Base-by-base conservation (phyloP, 768 basidiomycete genomes). In the Hydnomerulius pinastri region DNA sequence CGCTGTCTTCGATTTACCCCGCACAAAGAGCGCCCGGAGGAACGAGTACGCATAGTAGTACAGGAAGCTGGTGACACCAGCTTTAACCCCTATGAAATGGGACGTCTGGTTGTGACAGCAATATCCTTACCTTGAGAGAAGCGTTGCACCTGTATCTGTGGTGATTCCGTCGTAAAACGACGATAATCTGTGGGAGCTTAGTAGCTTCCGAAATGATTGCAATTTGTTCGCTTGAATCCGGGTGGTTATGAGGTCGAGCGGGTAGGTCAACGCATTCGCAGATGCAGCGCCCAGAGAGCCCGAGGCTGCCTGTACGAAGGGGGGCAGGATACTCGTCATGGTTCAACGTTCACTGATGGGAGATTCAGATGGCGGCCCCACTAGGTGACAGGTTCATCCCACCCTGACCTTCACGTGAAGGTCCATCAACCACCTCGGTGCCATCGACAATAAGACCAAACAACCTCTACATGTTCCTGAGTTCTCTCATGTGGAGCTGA, bases 291-390 rank as follows among this genome's bases (percentile, higher is more conserved):
- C 83, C 35, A 82, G 67, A 1, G 79, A 75, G 3, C 82, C 83
- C 5, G 81, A 79, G 49, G 77, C 69, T 0, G 83, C 83, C 56
- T 85, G 83, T 1, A 79, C 73, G 12, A 83, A 69, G 4, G 83
- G 83, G 3, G 83, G 81, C 2, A 86, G 71, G 0, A 77, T 74
- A 50, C 78, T 80, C 7, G 82, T 80, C 82, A 83, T 83, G 53
- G 59, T 61, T n/a, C n/a, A 25, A 49, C 24, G 17, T 24, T 20
- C 18, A 43, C 30, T 32, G 10, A 15, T 6, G 8, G n/a, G n/a
- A n/a, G n/a, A n/a, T n/a, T n/a, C n/a, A n/a, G n/a, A n/a, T n/a
- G n/a, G n/a, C n/a, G n/a, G n/a, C n/a, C n/a, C n/a, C n/a, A n/a
- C n/a, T n/a, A n/a, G n/a, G n/a, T n/a, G n/a, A n/a, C n/a, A n/a